Evolutionary conservation across 1,284 basidiomycete species (phyloP).

Genomic region (Moesziomyces parantarcticus): DNA sequence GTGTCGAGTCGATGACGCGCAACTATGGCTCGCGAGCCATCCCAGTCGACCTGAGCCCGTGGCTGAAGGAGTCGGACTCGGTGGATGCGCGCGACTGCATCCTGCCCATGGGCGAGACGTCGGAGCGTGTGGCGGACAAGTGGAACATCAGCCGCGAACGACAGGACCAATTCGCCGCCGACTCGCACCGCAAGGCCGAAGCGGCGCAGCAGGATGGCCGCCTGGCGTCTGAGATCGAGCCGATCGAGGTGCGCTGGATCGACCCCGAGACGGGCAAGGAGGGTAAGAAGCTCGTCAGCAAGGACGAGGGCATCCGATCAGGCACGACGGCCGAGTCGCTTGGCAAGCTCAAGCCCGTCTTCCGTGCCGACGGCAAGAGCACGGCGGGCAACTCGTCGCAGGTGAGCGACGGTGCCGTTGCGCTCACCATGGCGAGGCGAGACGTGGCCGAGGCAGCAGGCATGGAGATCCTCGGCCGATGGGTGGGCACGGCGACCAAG

Average conservation of each 20-base stretch:
- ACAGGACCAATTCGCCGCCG: conserved; percentile 62
- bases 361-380: conserved; percentile 53
- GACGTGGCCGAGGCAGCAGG: conserved; percentile 60
- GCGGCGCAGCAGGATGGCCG: conserved; percentile 59
- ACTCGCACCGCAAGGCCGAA: conserved; percentile 54
- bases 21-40: conserved; percentile 66
- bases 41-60: conserved; percentile 62
- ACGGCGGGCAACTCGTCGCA: conserved; percentile 66
- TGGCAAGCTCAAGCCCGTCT: conserved; percentile 61
- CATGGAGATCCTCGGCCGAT: conserved; percentile 62
- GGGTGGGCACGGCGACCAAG: conserved; percentile 57
- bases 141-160: conserved; percentile 55
- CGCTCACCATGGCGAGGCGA: conserved; percentile 60
- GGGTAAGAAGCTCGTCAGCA: conserved; percentile 55
- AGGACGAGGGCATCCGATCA: conserved; percentile 64
- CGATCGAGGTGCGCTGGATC: conserved; percentile 59
- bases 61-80: conserved; percentile 57
- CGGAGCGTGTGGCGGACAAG: conserved; percentile 59
- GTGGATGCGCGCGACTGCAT: conserved; percentile 67
- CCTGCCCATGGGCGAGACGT: conserved; percentile 65
- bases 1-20: conserved; percentile 65
- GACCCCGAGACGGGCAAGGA: conserved; percentile 55
- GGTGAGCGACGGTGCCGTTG: conserved; percentile 64
- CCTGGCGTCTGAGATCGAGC: conserved; percentile 60
- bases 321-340: conserved; percentile 54